A percentile compares a stretch with the other conserved stretches of the same genome.
phyloP scores from a whole-genome alignment of 2,329 filamentous ascomycete genomes.

The Trichoderma hamatum region DNA sequence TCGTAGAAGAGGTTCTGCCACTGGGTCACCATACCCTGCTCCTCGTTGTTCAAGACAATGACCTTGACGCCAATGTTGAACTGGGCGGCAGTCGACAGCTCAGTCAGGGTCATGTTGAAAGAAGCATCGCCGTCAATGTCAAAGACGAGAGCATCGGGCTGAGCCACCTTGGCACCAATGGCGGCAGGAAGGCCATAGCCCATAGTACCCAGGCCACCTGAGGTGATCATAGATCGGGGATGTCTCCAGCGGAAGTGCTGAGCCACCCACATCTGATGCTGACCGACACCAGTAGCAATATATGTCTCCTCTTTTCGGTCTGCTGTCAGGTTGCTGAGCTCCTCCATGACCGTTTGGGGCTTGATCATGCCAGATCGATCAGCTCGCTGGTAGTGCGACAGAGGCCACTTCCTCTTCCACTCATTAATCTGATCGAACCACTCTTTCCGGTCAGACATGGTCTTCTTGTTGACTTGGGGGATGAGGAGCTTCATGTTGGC shows the following conservation, averaged over 20 bases:
- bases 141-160: slow-evolving; percentile 78
- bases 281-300: slow-evolving; percentile 92
- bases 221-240: slow-evolving; percentile 93
- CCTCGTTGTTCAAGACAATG: slow-evolving; percentile 92
- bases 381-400: slow-evolving; percentile 77
- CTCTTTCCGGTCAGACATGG: slow-evolving; percentile 68
- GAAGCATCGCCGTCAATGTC: slow-evolving; percentile 99
- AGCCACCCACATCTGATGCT: slow-evolving; percentile 98
- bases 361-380: slow-evolving; percentile 81
- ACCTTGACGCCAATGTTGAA: slow-evolving; percentile 98
- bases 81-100: slow-evolving; percentile 88
- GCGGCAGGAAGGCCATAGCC: slow-evolving; percentile 92
- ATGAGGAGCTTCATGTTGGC: slow-evolving; percentile 76
- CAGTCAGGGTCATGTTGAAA: slow-evolving; percentile 97
- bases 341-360: slow-evolving; percentile 89
- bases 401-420: slow-evolving; percentile 92
- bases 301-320: slow-evolving; percentile 81
- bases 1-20: slow-evolving; percentile 99
- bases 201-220: slow-evolving; percentile 86
- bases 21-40: slow-evolving; percentile 98
- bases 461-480: slow-evolving; percentile 66
- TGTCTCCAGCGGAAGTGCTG: slow-evolving; percentile 96
- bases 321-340: slow-evolving; percentile 81
- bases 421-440: slow-evolving; percentile 89
- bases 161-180: slow-evolving; percentile 89